These are phyloP conservation scores for Cicer yamashitae DNA, from an alignment of 306 rosid species.

Conservation along the genomic window DNA sequence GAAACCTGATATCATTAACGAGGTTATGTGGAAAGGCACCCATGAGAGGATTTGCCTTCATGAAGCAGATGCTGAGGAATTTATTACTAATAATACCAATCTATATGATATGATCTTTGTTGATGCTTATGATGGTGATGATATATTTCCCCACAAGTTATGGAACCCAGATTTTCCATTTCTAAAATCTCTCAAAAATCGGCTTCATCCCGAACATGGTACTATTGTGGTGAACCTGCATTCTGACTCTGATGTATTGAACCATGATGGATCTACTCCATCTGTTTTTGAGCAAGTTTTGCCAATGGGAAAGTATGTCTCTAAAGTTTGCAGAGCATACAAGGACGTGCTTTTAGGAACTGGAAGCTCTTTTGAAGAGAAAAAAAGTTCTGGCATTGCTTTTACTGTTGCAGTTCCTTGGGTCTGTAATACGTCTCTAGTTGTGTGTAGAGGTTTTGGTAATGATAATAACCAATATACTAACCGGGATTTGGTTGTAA, in stretches of 20 bases:
- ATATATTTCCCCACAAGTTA: constrained; percentile 78
- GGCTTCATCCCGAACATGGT: constrained; percentile 84
- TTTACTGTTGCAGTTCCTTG: constrained; percentile 86
- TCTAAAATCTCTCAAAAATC: constrained; percentile 66
- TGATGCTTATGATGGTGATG: constrained; percentile 92
- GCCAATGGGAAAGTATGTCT: constrained; percentile 75
- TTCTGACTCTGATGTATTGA: constrained; percentile 70
- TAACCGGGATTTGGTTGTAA: constrained; percentile 51
- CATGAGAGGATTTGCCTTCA: constrained; percentile 82
- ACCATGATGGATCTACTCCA: constrained; percentile 60
- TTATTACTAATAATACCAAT: constrained; percentile 51
- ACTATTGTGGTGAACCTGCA: constrained; percentile 95
- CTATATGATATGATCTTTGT: constrained; percentile 79
- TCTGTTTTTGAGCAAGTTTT: constrained; percentile 57
- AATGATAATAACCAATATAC: constrained; percentile 38
- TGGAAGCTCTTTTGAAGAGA: constrained; percentile 40
- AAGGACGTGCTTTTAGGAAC: constrained; percentile 65
- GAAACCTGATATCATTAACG: constrained; percentile 57
- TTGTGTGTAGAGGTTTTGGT: constrained; percentile 77
- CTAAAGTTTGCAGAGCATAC: constrained; percentile 70
- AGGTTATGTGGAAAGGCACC: constrained; percentile 81
- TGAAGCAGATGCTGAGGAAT: constrained; percentile 88
- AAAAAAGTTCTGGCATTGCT: constrained; percentile 66
- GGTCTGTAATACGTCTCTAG: constrained; percentile 85
- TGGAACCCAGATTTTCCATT: constrained; percentile 78